Base-by-base conservation (phyloP, 2,329 filamentous ascomycete species). In the Hypoxylon sp. region DNA sequence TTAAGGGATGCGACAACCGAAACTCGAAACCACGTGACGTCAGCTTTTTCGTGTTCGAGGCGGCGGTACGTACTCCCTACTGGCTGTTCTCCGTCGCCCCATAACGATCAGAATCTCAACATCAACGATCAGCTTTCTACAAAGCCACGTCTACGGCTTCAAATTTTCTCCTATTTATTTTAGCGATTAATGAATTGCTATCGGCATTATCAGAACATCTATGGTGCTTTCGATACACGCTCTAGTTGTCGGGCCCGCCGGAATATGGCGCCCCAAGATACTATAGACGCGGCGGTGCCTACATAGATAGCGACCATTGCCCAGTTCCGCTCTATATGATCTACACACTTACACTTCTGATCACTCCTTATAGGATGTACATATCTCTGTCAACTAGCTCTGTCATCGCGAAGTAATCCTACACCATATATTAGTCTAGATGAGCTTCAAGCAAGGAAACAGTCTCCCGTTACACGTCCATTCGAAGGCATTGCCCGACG, bases 1-100 rank as follows among this genome's bases (percentile, higher is more conserved):
- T 32, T 24, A 28, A 51, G 16, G 40, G 22, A 38, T 63, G 55
- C 55, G 30, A 38, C n/a, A 45, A 48, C 22, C 26, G 14, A 65
- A 40, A 52, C 65, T 68, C 65, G 65, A 68, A 65, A 59, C 9
- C 65, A 67, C 65, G 65, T 67, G 65, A 67, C 33, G 16, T 42
- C 16, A 2, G 1, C 12, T 30, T 65, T n/a, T 67, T 67, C 65
- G 65, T 56, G 65, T 67, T 56, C 5, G 55, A 33, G 9, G 50
- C n/a, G 20, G 11, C 16, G 33, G 33, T 36, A 36, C 33, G 33
- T 36, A 36, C 14, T 4, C 6, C 33, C 24, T 32, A 46, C 24
- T 65, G n/a, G n/a, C 51, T 48, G 40, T 54, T 6, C 16, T 50
- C 32, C 33, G 6, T 40, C 16, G 14, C 22, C 38, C 20, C 11